These are phyloP conservation scores for Neophaeococcomyces mojaviensis DNA, from an alignment of 2,329 filamentous ascomycete species.

Conservation along the genomic window DNA sequence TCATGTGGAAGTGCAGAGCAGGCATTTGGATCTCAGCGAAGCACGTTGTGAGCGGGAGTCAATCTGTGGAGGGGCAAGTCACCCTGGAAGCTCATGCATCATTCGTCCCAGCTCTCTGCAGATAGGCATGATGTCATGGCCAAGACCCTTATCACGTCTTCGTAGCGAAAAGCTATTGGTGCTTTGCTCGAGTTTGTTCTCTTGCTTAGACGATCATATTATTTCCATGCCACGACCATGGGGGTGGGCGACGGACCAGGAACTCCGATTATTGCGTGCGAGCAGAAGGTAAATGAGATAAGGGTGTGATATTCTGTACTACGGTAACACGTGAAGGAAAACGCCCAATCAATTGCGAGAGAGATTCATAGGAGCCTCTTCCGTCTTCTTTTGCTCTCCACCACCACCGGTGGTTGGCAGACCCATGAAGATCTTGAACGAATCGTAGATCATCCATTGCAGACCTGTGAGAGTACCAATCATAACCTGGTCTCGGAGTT, in stretches of 20 bases:
- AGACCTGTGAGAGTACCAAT: constrained; percentile 53
- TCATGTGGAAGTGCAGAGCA: too few relatives aligned
- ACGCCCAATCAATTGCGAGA: not conserved
- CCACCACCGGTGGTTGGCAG: constrained; percentile 72
- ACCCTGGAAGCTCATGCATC: too few relatives aligned
- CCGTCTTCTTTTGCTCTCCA: constrained; percentile 42
- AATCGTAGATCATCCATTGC: constrained; percentile 85
- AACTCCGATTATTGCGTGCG: too few relatives aligned
- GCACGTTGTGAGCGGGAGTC: too few relatives aligned
- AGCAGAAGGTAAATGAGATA: too few relatives aligned
- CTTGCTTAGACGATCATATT: constrained; percentile 25
- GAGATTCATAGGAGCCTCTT: not conserved
- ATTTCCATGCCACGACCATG: not conserved
- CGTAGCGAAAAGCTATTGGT: constrained; percentile 25
- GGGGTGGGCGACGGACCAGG: not conserved
- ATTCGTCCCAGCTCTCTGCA: too few relatives aligned
- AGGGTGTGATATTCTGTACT: too few relatives aligned
- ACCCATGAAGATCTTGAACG: constrained; percentile 82
- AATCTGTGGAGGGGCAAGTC: too few relatives aligned
- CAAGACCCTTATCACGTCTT: constrained; percentile 1
- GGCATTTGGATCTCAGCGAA: too few relatives aligned
- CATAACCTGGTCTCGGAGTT: constrained; percentile 19
- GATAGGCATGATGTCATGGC: not conserved
- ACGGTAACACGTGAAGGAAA: too few relatives aligned
- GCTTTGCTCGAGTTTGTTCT: constrained; percentile 23